phyloP scores from a whole-genome alignment of 176 grass and related monocot genomes.

The Tillandsia leiboldiana region DNA sequence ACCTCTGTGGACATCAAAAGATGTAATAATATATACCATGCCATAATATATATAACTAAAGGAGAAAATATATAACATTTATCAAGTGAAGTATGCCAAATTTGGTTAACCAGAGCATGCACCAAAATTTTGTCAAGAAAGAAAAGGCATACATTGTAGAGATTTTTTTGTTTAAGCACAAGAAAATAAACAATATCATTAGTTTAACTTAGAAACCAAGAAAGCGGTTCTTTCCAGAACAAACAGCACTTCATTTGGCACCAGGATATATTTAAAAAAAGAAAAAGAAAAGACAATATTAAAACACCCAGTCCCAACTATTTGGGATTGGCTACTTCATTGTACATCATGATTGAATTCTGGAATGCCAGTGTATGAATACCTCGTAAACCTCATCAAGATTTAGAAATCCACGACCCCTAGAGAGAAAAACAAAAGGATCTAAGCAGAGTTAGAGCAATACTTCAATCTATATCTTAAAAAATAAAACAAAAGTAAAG shows the following conservation, averaged over 20 bases:
- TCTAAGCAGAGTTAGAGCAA: background rate
- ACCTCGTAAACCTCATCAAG: constrained; percentile 67
- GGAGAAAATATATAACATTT: no score
- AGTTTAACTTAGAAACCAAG: background rate
- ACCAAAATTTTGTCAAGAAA: no score
- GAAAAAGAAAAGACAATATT: background rate
- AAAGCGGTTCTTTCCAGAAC: background rate
- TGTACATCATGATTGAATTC: background rate
- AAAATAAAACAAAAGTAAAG: constrained; percentile 1
- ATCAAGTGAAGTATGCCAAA: no score
- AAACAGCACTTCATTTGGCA: background rate
- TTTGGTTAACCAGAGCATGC: no score
- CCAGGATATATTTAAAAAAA: background rate
- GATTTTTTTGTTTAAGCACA: background rate
- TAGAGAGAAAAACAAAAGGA: constrained; percentile 16
- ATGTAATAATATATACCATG: no score
- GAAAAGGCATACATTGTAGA: background rate
- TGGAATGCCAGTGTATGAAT: constrained; percentile 4
- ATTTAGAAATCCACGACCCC: constrained; percentile 69
- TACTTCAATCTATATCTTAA: constrained; percentile 4
- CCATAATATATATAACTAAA: no score
- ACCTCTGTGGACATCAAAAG: no score
- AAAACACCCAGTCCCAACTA: background rate
- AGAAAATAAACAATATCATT: background rate
- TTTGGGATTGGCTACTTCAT: background rate